phyloP scores from a whole-genome alignment of 495 filamentous ascomycete species.

The Glutinoglossum americanum region DNA sequence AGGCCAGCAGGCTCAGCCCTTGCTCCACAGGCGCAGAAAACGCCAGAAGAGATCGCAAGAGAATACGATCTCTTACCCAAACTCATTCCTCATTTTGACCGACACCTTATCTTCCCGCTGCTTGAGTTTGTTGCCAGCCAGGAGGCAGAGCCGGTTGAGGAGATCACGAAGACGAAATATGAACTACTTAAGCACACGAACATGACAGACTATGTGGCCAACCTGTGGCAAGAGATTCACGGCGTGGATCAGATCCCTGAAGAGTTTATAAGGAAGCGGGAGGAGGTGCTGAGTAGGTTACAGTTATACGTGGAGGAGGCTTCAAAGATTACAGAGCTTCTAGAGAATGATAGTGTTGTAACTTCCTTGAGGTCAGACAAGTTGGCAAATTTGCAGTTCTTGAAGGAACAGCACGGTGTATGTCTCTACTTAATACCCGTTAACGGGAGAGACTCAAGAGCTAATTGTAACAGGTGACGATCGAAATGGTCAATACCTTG shows the following conservation, averaged over 20 bases:
- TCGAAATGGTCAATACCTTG: slow-evolving; percentile 83
- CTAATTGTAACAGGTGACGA: slow-evolving; percentile 38
- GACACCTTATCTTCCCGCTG: slow-evolving; percentile 30
- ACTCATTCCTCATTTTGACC: slow-evolving; percentile 79
- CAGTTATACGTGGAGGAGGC: slow-evolving; percentile 68
- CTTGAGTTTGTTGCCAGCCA: slow-evolving; percentile 16
- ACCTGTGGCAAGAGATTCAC: slow-evolving; percentile 70
- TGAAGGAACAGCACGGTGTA: slow-evolving; percentile 83
- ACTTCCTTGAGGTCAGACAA: slow-evolving; percentile 82
- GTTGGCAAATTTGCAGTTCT: slow-evolving; percentile 83
- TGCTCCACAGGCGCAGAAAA: slow-evolving; percentile 22
- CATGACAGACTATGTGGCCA: slow-evolving; percentile 93
- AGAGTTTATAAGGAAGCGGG: slow-evolving; percentile 69
- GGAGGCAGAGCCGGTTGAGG: slow-evolving; percentile 33
- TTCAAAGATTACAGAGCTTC: slow-evolving; percentile 58
- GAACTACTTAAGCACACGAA: slow-evolving; percentile 85
- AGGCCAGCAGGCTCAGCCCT: slow-evolving; percentile 29
- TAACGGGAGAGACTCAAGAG: not conserved
- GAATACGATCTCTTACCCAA: slow-evolving; percentile 73
- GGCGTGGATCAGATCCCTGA: slow-evolving; percentile 53
- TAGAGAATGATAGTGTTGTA: slow-evolving; percentile 72
- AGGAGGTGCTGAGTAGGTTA: slow-evolving; percentile 66
- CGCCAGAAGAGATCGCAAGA: slow-evolving; percentile 32
- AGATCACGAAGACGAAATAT: slow-evolving; percentile 67
- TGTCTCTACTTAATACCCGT: slow-evolving; percentile 7